phyloP scores from a whole-genome alignment of 768 basidiomycete genomes.

The Leccinum ochraceum region DNA sequence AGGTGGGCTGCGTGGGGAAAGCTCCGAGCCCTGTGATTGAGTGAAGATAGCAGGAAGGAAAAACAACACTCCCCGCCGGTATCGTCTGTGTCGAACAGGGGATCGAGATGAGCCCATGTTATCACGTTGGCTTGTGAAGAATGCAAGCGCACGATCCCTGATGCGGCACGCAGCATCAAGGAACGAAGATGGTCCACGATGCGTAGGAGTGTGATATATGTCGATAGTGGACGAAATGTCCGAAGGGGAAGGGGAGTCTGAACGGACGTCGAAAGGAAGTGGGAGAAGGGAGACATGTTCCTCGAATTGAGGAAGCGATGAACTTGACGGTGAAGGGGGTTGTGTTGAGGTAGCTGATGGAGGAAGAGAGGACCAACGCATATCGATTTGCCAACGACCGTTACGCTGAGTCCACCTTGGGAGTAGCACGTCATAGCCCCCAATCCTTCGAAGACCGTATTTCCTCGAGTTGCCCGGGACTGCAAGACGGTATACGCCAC shows the following conservation, averaged over 20 bases:
- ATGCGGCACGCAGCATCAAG: constrained; percentile 56
- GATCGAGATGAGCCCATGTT: constrained; percentile 43
- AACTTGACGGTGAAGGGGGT: constrained; percentile 48
- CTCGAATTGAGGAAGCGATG: constrained; percentile 50
- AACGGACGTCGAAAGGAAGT: constrained; percentile 58
- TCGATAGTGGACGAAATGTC: constrained; percentile 48
- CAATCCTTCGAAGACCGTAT: constrained; percentile 57
- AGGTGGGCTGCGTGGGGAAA: constrained; percentile 33
- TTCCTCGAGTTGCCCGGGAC: constrained; percentile 62
- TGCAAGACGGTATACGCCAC: constrained; percentile 60
- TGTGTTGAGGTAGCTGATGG: constrained; percentile 41
- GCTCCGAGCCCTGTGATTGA: constrained; percentile 37
- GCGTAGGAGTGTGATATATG: constrained; percentile 39
- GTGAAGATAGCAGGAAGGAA: constrained; percentile 83
- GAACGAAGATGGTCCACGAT: constrained; percentile 42
- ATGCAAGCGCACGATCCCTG: constrained; percentile 51
- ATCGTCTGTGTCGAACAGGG: constrained; percentile 47
- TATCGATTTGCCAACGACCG: constrained; percentile 73
- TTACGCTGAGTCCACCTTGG: constrained; percentile 72
- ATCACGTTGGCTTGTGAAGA: constrained; percentile 43
- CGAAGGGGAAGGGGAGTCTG: constrained; percentile 57
- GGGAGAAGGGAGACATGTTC: constrained; percentile 56
- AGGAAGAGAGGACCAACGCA: constrained; percentile 54
- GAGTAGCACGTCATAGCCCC: constrained; percentile 77
- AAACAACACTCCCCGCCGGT: constrained; percentile 67